Conservation (phyloP, 805 yeast genomes). For the Starmerella roubikii region DNA sequence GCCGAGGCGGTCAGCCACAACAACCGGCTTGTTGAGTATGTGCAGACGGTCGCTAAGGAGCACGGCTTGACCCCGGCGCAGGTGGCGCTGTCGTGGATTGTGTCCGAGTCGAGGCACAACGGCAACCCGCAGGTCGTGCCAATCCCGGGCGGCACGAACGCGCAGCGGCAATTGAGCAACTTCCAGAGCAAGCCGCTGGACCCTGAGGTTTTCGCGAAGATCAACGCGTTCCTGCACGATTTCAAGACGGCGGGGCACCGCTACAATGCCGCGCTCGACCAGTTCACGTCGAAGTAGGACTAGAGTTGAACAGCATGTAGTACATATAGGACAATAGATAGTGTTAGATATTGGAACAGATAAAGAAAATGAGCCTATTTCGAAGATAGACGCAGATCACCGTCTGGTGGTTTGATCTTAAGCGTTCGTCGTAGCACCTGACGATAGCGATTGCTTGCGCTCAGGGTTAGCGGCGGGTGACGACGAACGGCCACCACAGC, state of each 20-base stretch:
- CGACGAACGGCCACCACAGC: too few relatives aligned
- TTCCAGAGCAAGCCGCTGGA: conserved; percentile 33
- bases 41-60: conserved; percentile 38
- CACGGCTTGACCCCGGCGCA: conserved; percentile 46
- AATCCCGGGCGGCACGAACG: conserved; percentile 64
- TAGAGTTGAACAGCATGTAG: too few relatives aligned
- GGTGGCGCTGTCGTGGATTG: conserved; percentile 54
- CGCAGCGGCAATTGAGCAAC: conserved; percentile 49
- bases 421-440: too few relatives aligned
- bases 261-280: conserved; percentile 27
- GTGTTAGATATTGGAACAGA: too few relatives aligned
- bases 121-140: conserved; percentile 46
- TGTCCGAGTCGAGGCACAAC: conserved; percentile 27
- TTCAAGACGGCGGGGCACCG: conserved; percentile 44
- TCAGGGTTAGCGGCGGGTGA: too few relatives aligned
- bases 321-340: too few relatives aligned
- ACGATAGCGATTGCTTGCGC: too few relatives aligned
- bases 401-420: too few relatives aligned
- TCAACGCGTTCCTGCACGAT: conserved; percentile 34
- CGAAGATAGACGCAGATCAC: too few relatives aligned
- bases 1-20: conserved; percentile 44
- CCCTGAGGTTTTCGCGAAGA: conserved; percentile 42
- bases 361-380: too few relatives aligned
- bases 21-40: conserved; percentile 33
- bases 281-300: conserved; percentile 5